These are phyloP conservation scores for Pterocarpus santalinus DNA, from an alignment of 306 rosid genomes.

Conservation along the genomic window DNA sequence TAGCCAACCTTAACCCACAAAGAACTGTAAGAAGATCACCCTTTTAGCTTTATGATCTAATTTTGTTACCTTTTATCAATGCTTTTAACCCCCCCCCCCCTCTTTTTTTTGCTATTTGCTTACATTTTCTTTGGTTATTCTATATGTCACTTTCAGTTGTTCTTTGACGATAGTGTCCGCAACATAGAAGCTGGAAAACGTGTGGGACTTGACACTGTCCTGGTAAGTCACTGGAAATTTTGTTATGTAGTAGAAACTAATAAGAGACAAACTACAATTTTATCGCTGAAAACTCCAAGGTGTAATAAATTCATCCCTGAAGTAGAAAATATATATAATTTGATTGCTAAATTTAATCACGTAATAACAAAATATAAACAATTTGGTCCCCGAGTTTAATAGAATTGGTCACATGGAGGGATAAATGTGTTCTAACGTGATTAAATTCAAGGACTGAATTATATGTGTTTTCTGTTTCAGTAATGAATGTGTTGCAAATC, in stretches of 20 bases:
- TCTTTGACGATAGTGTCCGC: conserved; percentile 94
- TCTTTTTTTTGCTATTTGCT: not conserved
- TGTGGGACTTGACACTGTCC: conserved; percentile 90
- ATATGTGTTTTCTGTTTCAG: too few relatives aligned
- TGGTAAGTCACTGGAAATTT: conserved; percentile 63
- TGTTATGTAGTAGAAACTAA: conserved; percentile 1
- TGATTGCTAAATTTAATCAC: too few relatives aligned
- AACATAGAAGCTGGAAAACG: conserved; percentile 93
- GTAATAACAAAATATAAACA: too few relatives aligned
- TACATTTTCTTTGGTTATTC: not conserved
- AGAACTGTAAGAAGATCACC: conserved; percentile 77
- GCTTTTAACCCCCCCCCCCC: not conserved
- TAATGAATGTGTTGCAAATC: too few relatives aligned
- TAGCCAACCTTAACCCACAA: conserved; percentile 84
- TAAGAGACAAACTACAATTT: too few relatives aligned
- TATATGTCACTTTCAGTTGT: conserved; percentile 64
- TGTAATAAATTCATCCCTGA: too few relatives aligned
- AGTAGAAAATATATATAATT: too few relatives aligned
- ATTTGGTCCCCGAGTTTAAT: too few relatives aligned
- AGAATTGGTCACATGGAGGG: too few relatives aligned
- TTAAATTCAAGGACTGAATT: too few relatives aligned
- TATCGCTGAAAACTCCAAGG: too few relatives aligned
- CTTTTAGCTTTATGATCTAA: not conserved
- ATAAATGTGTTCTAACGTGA: too few relatives aligned
- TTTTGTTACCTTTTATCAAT: not conserved